These are phyloP conservation scores for Babesia gibsoni DNA, from an alignment of 169 alveolate genomes.

Conservation along the genomic window DNA sequence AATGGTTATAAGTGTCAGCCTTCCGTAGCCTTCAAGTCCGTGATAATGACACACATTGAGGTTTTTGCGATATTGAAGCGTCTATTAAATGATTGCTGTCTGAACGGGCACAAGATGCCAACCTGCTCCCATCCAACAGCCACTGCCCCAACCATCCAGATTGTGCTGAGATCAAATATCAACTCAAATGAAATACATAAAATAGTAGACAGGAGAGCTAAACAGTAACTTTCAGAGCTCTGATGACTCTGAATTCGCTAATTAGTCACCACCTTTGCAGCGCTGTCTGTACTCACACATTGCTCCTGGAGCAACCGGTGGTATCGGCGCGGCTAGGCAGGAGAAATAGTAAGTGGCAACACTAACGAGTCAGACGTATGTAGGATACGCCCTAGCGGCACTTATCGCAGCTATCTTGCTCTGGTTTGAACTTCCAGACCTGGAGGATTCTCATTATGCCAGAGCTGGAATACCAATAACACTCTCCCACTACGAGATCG, in stretches of 20 bases:
- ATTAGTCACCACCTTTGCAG: slow-evolving; percentile 40
- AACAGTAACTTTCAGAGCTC: no score
- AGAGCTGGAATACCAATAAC: slow-evolving; percentile 33
- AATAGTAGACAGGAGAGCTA: no score
- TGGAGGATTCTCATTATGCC: slow-evolving; percentile 8
- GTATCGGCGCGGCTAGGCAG: slow-evolving; percentile 7
- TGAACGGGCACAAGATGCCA: no score
- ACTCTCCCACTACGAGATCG: slow-evolving; percentile 36
- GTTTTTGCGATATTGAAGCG: no score
- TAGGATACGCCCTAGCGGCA: slow-evolving; percentile 33
- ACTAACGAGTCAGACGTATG: neutral
- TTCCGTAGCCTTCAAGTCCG: no score
- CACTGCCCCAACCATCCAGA: no score
- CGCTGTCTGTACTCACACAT: slow-evolving; percentile 41
- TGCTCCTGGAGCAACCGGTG: slow-evolving; percentile 20
- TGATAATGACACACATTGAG: no score
- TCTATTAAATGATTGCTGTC: no score
- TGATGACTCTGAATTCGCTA: slow-evolving; percentile 41
- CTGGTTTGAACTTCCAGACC: slow-evolving; percentile 33
- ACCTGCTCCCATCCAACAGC: no score
- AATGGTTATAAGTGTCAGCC: no score
- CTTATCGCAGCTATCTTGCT: slow-evolving; percentile 34
- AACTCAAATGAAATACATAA: no score
- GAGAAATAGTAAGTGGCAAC: slow-evolving; percentile 13
- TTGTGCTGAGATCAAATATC: no score